phyloP scores from a whole-genome alignment of 78 protist genomes.

The Polysphondylium violaceum region DNA sequence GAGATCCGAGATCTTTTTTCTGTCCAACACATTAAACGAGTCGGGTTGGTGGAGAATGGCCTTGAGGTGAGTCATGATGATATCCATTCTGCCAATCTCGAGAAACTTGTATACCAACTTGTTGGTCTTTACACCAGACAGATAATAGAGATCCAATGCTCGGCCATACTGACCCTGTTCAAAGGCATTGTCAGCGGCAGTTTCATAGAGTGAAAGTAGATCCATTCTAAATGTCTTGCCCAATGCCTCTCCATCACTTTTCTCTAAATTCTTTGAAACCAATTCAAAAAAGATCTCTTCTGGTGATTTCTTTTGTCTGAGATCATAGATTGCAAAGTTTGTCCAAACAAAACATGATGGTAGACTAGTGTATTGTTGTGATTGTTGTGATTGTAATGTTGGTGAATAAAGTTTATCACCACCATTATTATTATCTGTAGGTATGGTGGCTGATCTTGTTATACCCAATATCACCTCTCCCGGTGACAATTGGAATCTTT shows the following conservation, averaged over 20 bases:
- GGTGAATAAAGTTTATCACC: neutral
- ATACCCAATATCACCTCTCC: constrained; percentile 45
- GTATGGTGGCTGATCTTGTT: constrained; percentile 1
- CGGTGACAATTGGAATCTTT: constrained; percentile 47
- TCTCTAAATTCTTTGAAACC: constrained; percentile 66
- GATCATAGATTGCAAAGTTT: constrained; percentile 53
- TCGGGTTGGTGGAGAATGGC: constrained; percentile 78
- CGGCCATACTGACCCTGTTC: constrained; percentile 80
- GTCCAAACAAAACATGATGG: constrained; percentile 66
- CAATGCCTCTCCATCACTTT: constrained; percentile 79
- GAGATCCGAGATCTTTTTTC: constrained; percentile 45
- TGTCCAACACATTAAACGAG: constrained; percentile 56
- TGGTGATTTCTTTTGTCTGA: constrained; percentile 75
- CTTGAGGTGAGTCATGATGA: constrained; percentile 78
- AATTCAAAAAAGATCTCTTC: constrained; percentile 71
- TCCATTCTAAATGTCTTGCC: constrained; percentile 85
- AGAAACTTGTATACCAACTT: constrained; percentile 78
- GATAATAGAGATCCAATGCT: constrained; percentile 75
- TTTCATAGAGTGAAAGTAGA: constrained; percentile 71
- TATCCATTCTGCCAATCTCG: constrained; percentile 85
- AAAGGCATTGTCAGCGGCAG: constrained; percentile 80
- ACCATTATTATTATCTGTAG: constrained; percentile 6
- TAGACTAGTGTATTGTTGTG: constrained; percentile 9
- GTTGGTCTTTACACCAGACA: constrained; percentile 74
- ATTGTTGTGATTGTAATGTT: neutral